Base-by-base conservation (phyloP, 2,329 filamentous ascomycete species). In the Coniochaeta ligniaria region DNA sequence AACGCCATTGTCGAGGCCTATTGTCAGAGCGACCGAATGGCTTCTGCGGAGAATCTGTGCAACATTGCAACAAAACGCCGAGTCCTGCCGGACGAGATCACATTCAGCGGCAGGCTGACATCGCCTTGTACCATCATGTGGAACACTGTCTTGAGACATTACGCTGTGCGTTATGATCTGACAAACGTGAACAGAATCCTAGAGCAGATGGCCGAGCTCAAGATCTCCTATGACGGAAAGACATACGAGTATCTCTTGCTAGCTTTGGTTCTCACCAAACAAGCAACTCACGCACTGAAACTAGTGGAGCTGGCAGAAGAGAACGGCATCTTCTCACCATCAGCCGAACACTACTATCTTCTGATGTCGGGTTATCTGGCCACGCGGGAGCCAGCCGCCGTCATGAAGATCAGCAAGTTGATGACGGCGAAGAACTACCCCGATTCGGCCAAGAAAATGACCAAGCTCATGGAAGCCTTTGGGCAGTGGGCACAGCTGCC, bases 91-190 rank as follows among this genome's bases (percentile, higher is more conserved):
- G 54, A 24, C 12, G 35, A 35, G 54, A 38, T 57, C 31, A 35
- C 17, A 17, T 35, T 38, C 31, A 35, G 31, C 31, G 54, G 54
- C 9, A 70, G 78, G 20, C 80, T 84, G 1, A 76, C 80, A 1
- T 74, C 73, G n/a, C 64, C 69, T 6, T 76, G 82, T 24, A 86
- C 86, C 2, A 77, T 80, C 35, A 84, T 92, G 69, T 97, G 91
- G 90, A 96, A 97, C 69, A 80, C 85, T 59, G 75, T 97, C 35
- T 76, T 97, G 5, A 80, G 82, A 60, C 84, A 88, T 62, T 82
- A 92, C 70, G 90, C 90, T 7, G 76, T 84, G 60, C 80, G 83
- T 7, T 83, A 88, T 60, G 77, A 80, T 59, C 70, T 85, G 7
- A 70, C 69, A n/a, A 74, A 74, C 56, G 75, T 83, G 59, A 80